Conservation (phyloP, 2,329 filamentous ascomycete genomes). For the Camptophora hylomeconis region DNA sequence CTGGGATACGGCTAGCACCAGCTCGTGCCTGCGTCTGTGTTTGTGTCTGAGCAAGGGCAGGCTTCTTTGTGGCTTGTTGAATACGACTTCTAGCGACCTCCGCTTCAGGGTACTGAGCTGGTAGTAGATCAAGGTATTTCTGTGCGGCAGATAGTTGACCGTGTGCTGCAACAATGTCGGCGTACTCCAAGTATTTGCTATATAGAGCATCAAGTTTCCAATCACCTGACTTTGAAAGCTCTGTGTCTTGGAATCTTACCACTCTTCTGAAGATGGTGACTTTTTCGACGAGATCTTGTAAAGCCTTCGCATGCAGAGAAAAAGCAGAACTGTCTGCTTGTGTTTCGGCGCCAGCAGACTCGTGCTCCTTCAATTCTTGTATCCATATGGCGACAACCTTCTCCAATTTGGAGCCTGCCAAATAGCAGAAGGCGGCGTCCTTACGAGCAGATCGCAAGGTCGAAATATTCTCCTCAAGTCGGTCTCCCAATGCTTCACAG, state of each 20-base stretch:
- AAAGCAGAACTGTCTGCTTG: constrained; percentile 66
- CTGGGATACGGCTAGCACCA: no score
- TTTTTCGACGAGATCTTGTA: constrained; percentile 96
- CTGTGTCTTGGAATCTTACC: constrained; percentile 75
- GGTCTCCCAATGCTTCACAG: constrained; percentile 86
- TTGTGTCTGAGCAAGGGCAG: no score
- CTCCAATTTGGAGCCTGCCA: constrained; percentile 90
- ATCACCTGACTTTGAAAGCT: constrained; percentile 54
- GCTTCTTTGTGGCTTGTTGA: constrained; percentile 64
- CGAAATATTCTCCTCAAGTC: constrained; percentile 58
- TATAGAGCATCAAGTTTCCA: constrained; percentile 88
- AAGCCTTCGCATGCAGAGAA: constrained; percentile 73
- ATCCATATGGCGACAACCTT: constrained; percentile 96
- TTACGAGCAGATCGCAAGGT: constrained; percentile 49
- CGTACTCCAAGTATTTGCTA: constrained; percentile 92
- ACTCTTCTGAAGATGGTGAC: constrained; percentile 93
- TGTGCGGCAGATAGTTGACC: constrained; percentile 77
- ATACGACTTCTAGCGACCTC: constrained; percentile 78
- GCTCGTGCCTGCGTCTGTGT: no score
- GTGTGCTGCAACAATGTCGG: constrained; percentile 82
- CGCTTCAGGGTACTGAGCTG: constrained; percentile 68
- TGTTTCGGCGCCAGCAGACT: constrained; percentile 60
- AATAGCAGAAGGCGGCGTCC: constrained; percentile 91
- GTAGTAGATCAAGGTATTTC: constrained; percentile 81
- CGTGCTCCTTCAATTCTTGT: constrained; percentile 71